phyloP scores from a whole-genome alignment of 306 rosid species.

The Ormosia semicastrata region DNA sequence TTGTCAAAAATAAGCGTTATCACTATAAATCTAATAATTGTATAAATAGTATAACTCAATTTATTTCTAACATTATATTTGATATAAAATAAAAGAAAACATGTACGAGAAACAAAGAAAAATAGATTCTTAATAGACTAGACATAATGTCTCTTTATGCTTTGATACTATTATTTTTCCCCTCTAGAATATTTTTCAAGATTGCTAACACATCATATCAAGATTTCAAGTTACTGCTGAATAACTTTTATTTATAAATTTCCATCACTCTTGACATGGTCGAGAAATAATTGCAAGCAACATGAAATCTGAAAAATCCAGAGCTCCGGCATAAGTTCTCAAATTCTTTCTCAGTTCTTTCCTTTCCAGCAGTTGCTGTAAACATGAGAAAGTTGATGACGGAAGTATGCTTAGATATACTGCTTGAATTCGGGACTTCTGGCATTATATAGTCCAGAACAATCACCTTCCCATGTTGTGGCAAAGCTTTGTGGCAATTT shows the following conservation, averaged over 20 bases:
- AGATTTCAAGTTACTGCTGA: too few species aligned
- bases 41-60: too few species aligned
- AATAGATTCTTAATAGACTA: too few species aligned
- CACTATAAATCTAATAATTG: too few species aligned
- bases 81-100: too few species aligned
- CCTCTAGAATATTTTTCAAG: too few species aligned
- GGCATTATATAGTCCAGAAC: background rate
- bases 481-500: constrained; percentile 9
- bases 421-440: background rate
- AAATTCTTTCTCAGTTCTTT: constrained; percentile 2
- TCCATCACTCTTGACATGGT: background rate
- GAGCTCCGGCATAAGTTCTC: background rate
- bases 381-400: background rate
- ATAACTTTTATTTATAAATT: background rate
- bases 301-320: constrained; percentile 11
- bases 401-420: background rate
- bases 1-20: too few species aligned
- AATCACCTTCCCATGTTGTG: constrained; percentile 10
- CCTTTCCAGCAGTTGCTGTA: background rate
- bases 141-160: too few species aligned
- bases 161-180: too few species aligned
- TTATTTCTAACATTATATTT: too few species aligned
- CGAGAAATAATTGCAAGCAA: background rate
- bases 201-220: too few species aligned
- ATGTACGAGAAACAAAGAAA: too few species aligned